Evolutionary conservation across 1,139 yeast genomes (phyloP).

Genomic region (Suzukiozyma palmioleophila): DNA sequence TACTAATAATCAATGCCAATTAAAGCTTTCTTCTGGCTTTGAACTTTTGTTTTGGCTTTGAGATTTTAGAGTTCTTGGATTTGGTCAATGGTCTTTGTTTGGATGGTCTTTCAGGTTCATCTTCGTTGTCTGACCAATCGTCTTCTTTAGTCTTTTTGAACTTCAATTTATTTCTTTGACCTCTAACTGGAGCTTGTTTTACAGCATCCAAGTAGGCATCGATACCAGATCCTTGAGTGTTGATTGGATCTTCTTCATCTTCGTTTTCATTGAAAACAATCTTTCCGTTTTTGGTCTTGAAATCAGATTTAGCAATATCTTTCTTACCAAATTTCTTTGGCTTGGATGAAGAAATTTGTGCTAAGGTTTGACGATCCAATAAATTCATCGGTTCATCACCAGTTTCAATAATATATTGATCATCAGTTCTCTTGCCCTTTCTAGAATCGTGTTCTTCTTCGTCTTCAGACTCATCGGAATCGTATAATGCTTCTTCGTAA

Average conservation of each 20-base stretch:
- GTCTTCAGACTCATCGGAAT: constrained; percentile 52
- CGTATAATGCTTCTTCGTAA: constrained; percentile 74
- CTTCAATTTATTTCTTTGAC: constrained; percentile 86
- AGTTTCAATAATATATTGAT: constrained; percentile 71
- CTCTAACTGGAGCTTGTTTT: constrained; percentile 86
- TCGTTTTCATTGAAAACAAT: constrained; percentile 41
- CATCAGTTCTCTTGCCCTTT: constrained; percentile 29
- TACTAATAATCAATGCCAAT: too few species aligned
- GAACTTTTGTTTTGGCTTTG: constrained; percentile 46
- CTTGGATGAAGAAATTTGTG: constrained; percentile 82
- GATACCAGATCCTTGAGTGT: constrained; percentile 53
- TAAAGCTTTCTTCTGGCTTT: constrained; percentile 58
- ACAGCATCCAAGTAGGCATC: constrained; percentile 94
- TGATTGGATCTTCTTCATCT: constrained; percentile 49
- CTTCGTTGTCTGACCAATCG: constrained; percentile 53
- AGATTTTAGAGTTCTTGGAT: constrained; percentile 22
- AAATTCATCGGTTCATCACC: constrained; percentile 85
- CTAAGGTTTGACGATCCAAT: constrained; percentile 76
- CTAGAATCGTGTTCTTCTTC: constrained; percentile 29
- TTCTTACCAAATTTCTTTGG: constrained; percentile 55
- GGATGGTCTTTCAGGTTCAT: constrained; percentile 9
- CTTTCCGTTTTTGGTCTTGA: constrained; percentile 54
- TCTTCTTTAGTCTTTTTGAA: constrained; percentile 62
- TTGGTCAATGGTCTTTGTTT: constrained; percentile 12
- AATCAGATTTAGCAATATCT: constrained; percentile 41